A percentile compares a stretch with the other conserved stretches of the same genome.
Evolutionary conservation across 257 asterid species (phyloP).

Genomic region (Scutellaria minor): DNA sequence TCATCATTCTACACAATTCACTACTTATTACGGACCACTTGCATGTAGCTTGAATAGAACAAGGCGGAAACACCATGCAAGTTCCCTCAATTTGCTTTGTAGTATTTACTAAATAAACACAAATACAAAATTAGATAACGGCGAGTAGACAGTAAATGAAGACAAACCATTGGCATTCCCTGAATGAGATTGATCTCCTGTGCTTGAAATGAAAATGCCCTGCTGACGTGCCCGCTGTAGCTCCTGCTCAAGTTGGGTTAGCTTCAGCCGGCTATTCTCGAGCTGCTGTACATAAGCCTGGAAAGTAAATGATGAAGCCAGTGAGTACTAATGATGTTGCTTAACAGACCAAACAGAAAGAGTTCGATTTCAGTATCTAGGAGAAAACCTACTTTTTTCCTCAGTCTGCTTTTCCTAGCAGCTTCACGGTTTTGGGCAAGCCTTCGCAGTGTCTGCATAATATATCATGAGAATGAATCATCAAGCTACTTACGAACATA

Average conservation of each 20-base stretch:
- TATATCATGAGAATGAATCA: conserved; percentile 32
- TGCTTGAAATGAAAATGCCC: conserved; percentile 71
- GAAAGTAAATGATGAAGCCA: conserved; percentile 23
- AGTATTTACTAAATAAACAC: not conserved
- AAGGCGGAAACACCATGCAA: not conserved
- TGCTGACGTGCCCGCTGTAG: conserved; percentile 88
- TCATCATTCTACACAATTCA: not conserved
- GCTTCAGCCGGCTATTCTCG: conserved; percentile 91
- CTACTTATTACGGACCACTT: not conserved
- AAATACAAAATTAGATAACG: not conserved
- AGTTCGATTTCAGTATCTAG: conserved; percentile 9
- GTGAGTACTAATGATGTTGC: conserved; percentile 8
- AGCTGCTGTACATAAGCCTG: conserved; percentile 97
- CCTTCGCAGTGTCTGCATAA: conserved; percentile 71
- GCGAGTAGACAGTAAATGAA: conserved; percentile 18
- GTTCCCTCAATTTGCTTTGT: not conserved
- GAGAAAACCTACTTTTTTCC: conserved; percentile 75
- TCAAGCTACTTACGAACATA: conserved; percentile 21
- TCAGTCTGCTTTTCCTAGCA: conserved; percentile 89
- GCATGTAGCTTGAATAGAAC: not conserved
- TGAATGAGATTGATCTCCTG: conserved; percentile 74
- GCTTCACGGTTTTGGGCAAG: conserved; percentile 99
- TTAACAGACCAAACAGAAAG: conserved; percentile 25
- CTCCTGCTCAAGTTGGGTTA: conserved; percentile 91
- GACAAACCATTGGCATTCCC: conserved; percentile 70